phyloP scores from a whole-genome alignment of 2,329 filamentous ascomycete genomes.

The Fusarium napiforme region DNA sequence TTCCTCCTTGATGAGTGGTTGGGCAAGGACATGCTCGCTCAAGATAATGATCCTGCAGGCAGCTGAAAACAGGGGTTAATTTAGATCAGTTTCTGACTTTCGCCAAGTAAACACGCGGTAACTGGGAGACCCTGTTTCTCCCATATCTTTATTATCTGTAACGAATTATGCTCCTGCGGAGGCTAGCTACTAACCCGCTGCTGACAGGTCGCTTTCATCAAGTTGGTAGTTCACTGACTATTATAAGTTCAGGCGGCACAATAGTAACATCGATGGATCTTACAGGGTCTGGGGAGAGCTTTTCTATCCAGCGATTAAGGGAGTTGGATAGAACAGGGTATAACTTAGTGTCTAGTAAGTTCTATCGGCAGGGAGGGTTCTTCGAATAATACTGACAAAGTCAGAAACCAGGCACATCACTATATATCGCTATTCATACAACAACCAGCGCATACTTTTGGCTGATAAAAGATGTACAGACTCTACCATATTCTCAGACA shows the following conservation, averaged over 20 bases:
- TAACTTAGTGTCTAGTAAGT: too few relatives aligned
- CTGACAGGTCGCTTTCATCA: background rate
- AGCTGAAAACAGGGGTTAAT: background rate
- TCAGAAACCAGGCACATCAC: background rate
- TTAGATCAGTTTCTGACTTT: background rate
- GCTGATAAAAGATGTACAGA: background rate
- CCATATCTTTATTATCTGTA: background rate
- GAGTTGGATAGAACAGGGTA: background rate
- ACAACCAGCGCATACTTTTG: background rate
- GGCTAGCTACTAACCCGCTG: too few relatives aligned
- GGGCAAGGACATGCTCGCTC: background rate
- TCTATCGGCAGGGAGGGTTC: too few relatives aligned
- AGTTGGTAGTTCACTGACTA: background rate
- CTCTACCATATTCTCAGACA: background rate
- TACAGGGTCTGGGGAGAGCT: background rate
- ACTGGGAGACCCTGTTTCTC: background rate
- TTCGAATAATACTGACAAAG: too few relatives aligned
- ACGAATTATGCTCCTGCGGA: background rate
- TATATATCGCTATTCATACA: too few relatives aligned
- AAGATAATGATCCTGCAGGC: background rate
- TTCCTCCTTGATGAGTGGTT: background rate
- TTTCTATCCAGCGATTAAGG: background rate
- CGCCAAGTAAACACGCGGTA: background rate
- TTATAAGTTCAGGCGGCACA: background rate
- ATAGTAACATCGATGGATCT: background rate